Conservation (phyloP, 306 rosid species). For the Fragaria vesca region DNA sequence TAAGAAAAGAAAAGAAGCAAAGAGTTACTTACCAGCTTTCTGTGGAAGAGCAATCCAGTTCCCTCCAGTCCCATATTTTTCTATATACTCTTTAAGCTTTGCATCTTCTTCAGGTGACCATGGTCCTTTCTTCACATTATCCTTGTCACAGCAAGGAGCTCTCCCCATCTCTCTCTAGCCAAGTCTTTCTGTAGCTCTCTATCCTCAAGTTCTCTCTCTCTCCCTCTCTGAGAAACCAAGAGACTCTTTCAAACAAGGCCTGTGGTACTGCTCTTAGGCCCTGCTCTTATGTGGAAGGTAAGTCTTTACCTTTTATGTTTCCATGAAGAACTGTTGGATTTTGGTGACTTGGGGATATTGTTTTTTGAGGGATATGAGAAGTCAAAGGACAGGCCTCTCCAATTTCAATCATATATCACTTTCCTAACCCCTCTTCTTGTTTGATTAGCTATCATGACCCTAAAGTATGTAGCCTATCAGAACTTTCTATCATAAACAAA, state of each 20-base stretch:
- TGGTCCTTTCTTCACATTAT: slow-evolving; percentile 90
- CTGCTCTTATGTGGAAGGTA: slow-evolving; percentile 4
- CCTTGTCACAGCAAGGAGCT: slow-evolving; percentile 96
- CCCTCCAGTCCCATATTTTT: slow-evolving; percentile 80
- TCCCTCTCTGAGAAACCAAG: slow-evolving; percentile 9
- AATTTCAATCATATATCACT: slow-evolving; percentile 41
- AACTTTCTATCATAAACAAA: slow-evolving; percentile 47
- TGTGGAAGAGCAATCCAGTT: slow-evolving; percentile 94
- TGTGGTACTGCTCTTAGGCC: background rate
- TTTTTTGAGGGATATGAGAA: slow-evolving; percentile 39
- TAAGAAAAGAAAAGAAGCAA: background rate
- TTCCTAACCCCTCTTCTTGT: slow-evolving; percentile 16
- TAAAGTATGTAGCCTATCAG: slow-evolving; percentile 9
- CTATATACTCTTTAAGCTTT: slow-evolving; percentile 64
- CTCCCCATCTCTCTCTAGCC: slow-evolving; percentile 62
- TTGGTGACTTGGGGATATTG: slow-evolving; percentile 13
- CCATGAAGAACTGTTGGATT: slow-evolving; percentile 17
- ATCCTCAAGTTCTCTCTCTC: background rate
- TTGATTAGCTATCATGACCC: slow-evolving; percentile 21
- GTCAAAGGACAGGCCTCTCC: slow-evolving; percentile 57
- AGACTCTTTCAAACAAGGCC: slow-evolving; percentile 8
- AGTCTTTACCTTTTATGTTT: slow-evolving; percentile 1
- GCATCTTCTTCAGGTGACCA: slow-evolving; percentile 98
- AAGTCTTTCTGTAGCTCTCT: background rate
- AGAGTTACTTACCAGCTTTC: slow-evolving; percentile 53